Percentiles rank a stretch among this genome's conserved stretches.
These are phyloP conservation scores for Nothophoma quercina DNA, from an alignment of 2,329 filamentous ascomycete species.

Conservation along the genomic window DNA sequence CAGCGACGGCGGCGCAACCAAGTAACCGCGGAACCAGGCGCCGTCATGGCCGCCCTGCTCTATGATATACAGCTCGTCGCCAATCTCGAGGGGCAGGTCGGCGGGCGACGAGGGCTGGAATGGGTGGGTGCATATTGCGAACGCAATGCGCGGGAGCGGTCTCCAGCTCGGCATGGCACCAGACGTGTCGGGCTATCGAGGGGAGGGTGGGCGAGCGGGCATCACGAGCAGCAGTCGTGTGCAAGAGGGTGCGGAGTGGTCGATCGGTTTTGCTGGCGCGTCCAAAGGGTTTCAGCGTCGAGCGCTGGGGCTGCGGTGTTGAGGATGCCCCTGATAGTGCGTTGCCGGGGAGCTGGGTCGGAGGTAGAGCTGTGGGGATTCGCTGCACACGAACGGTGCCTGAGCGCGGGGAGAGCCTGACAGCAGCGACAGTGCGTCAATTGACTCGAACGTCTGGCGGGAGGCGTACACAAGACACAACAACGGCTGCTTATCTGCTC, in stretches of 20 bases:
- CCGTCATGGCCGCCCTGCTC: constrained; percentile 87
- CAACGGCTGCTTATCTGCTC: not conserved
- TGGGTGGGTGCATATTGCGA: constrained; percentile 94
- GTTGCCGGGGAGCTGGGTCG: constrained; percentile 5
- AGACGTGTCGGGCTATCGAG: constrained; percentile 40
- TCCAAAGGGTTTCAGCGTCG: not conserved
- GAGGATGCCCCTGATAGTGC: constrained; percentile 12
- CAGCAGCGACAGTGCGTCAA: constrained; percentile 4
- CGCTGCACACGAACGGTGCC: not conserved
- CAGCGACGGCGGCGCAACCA: constrained; percentile 91
- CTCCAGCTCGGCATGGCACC: constrained; percentile 72
- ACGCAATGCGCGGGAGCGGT: constrained; percentile 95
- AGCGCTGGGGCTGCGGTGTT: constrained; percentile 2
- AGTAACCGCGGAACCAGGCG: constrained; percentile 93
- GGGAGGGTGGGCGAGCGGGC: constrained; percentile 35
- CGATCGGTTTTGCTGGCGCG: not conserved
- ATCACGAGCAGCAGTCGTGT: constrained; percentile 37
- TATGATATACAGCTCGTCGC: constrained; percentile 98
- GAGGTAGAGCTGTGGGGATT: constrained; percentile 10
- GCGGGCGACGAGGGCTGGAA: constrained; percentile 86
- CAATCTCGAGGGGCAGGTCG: constrained; percentile 95
- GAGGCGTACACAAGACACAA: not conserved
- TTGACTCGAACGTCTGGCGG: not conserved
- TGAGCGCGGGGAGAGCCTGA: not conserved
- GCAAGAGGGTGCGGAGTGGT: not conserved